phyloP scores from a whole-genome alignment of 345 rosid species.

The Triadica sebifera region DNA sequence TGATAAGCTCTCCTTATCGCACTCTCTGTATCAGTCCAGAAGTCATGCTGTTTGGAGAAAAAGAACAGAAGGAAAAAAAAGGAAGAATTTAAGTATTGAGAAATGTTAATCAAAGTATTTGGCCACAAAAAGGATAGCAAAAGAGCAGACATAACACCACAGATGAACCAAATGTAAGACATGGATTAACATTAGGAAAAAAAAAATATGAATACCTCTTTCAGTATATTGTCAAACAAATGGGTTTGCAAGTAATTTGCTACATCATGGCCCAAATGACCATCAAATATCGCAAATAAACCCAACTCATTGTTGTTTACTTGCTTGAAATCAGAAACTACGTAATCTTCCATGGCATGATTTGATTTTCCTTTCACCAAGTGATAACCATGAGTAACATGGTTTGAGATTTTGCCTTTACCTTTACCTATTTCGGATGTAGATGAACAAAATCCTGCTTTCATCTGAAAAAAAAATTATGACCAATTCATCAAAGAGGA shows the following conservation, averaged over 20 bases:
- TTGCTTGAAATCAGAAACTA: conserved; percentile 58
- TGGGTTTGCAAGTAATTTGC: conserved; percentile 68
- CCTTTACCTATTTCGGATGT: conserved; percentile 71
- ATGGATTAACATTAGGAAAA: conserved; percentile 9
- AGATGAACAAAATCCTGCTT: conserved; percentile 52
- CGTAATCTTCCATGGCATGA: conserved; percentile 82
- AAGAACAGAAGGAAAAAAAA: background rate
- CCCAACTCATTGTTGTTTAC: conserved; percentile 57
- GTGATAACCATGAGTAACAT: conserved; percentile 68
- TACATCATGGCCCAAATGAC: conserved; percentile 83
- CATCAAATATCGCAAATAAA: conserved; percentile 82
- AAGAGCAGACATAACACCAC: background rate
- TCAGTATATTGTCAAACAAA: conserved; percentile 68
- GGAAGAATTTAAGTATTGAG: background rate
- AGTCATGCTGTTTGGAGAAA: conserved; percentile 49
- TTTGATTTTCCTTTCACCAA: conserved; percentile 72
- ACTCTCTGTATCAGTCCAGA: conserved; percentile 61
- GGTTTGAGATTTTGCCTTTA: conserved; percentile 58
- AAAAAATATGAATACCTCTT: conserved; percentile 46
- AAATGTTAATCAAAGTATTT: background rate
- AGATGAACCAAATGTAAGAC: conserved; percentile 2
- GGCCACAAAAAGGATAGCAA: background rate
- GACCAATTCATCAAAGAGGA: conserved; percentile 3
- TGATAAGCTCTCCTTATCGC: conserved; percentile 72
- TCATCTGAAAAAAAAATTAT: conserved; percentile 35